Base-by-base conservation (phyloP, 208 protist genomes). In the Leishmania aethiopica region DNA sequence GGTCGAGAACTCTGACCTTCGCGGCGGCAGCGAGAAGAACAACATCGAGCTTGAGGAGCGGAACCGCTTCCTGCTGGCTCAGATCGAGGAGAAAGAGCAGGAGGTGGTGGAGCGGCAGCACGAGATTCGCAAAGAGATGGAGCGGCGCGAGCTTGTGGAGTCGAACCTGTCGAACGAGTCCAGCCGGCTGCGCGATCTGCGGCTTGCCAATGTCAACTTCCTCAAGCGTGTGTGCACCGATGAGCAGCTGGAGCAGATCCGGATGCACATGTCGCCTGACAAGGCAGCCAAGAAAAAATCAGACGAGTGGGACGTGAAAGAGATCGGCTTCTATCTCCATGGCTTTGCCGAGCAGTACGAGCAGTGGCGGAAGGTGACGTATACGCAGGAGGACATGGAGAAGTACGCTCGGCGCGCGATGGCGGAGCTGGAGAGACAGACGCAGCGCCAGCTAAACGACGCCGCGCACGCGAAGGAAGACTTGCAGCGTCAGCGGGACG, bases 331-430 rank as follows among this genome's bases (percentile, higher is more conserved):
- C 75, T 96, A 94, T 70, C 81, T 98, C 11, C 85, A 94, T 59
- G 89, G 89, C 75, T 98, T 97, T 79, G 77, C 84, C 0, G 87
- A 94, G 76, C 80, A 92, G 42, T 97, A 96, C 76, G 91, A 96
- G 66, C 80, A 91, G 49, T 95, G 92, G 94, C 85, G 92, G 69
- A 88, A 93, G 75, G 86, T 84, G 19, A 94, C 93, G 42, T 97
- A 96, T 80, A 96, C 95, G 22, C 85, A 94, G 85, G 93, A 96
- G 62, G 95, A 98, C 80, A 90, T 97, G 86, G 91, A 98, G 85
- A 92, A 95, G 79, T 95, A 97, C 82, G 93, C 92, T 32, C 87
- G 87, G 53, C 85, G 90, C 47, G 92, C 89, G 3, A 85, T 91
- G 75, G 84, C 67, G 42, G 91, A 94, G n/a, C 28, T 92, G 79